phyloP scores from a whole-genome alignment of 2,329 filamentous ascomycete genomes.

The Didymella keratinophila region DNA sequence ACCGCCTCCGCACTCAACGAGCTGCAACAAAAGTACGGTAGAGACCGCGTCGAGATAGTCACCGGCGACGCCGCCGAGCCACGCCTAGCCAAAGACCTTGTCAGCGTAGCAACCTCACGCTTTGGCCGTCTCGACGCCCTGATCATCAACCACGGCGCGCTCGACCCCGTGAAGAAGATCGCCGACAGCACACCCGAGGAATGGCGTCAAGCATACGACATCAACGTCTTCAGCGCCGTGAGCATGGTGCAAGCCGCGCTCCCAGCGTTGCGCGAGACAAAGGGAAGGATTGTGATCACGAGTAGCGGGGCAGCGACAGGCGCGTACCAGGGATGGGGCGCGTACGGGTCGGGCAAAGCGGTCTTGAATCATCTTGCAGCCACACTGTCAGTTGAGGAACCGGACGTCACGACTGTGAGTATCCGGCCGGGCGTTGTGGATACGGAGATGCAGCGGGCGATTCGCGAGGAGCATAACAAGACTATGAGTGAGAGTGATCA shows the following conservation, averaged over 20 bases:
- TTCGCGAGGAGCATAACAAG: conserved; percentile 74
- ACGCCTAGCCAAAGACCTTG: conserved; percentile 65
- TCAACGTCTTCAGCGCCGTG: conserved; percentile 87
- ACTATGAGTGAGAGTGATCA: conserved; percentile 66
- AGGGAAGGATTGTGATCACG: conserved; percentile 77
- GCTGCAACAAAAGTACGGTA: conserved; percentile 56
- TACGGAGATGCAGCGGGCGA: conserved; percentile 87
- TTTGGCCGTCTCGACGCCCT: conserved; percentile 82
- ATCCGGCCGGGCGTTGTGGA: conserved; percentile 83
- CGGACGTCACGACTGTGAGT: conserved; percentile 74
- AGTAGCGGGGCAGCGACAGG: conserved; percentile 78
- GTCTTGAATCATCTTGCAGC: conserved; percentile 80
- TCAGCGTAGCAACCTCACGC: conserved; percentile 68
- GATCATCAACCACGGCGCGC: conserved; percentile 84
- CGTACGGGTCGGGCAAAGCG: conserved; percentile 84
- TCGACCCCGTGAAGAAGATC: conserved; percentile 78
- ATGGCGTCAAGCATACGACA: conserved; percentile 79
- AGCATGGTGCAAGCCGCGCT: conserved; percentile 79
- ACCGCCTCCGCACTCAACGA: conserved; percentile 62
- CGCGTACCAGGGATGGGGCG: conserved; percentile 76
- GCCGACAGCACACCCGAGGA: conserved; percentile 72
- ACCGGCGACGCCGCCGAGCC: conserved; percentile 66
- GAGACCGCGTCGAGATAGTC: conserved; percentile 63
- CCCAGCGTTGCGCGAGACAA: conserved; percentile 69
- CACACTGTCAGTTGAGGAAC: conserved; percentile 79